Evolutionary conservation across 768 basidiomycete genomes (phyloP).

Genomic region (Lactifluus pinguis): DNA sequence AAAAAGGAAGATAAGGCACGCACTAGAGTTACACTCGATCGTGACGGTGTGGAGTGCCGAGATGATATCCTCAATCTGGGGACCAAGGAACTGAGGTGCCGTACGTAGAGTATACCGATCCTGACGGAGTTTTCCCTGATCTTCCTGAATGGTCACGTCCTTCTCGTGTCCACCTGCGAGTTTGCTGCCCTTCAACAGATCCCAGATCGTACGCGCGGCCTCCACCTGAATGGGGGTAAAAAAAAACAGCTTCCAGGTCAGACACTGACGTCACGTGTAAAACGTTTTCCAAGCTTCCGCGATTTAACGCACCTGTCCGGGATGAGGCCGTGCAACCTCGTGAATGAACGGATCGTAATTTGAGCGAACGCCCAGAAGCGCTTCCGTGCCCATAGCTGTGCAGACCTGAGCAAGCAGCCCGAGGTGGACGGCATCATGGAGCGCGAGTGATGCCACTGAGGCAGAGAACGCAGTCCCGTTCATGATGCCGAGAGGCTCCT

Average conservation of each 20-base stretch:
- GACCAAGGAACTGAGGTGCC: constrained; percentile 78
- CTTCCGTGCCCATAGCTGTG: constrained; percentile 80
- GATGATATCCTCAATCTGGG: constrained; percentile 74
- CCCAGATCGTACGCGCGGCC: constrained; percentile 57
- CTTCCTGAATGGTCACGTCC: constrained; percentile 63
- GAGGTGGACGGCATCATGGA: constrained; percentile 65
- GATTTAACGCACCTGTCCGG: constrained; percentile 55
- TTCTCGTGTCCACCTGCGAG: constrained; percentile 55
- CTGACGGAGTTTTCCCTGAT: constrained; percentile 66
- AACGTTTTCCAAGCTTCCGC: not conserved
- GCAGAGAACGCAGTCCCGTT: constrained; percentile 86
- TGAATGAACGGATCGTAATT: constrained; percentile 78
- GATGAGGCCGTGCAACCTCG: constrained; percentile 66
- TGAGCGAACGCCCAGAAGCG: constrained; percentile 60
- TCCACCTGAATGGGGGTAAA: constrained; percentile 41
- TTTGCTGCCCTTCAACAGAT: constrained; percentile 58
- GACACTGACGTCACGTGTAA: not conserved
- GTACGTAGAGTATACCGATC: constrained; percentile 75
- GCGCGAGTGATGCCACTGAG: constrained; percentile 61
- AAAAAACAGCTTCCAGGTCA: not conserved
- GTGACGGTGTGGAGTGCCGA: constrained; percentile 54
- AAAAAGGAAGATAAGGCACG: constrained; percentile 19
- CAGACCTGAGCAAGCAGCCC: constrained; percentile 59
- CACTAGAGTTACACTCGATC: constrained; percentile 77
- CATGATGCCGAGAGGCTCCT: constrained; percentile 71